A percentile compares a stretch with the other conserved stretches of the same genome.
Evolutionary conservation across 495 filamentous ascomycete species (phyloP).

Genomic region (Aspergillus wentii): DNA sequence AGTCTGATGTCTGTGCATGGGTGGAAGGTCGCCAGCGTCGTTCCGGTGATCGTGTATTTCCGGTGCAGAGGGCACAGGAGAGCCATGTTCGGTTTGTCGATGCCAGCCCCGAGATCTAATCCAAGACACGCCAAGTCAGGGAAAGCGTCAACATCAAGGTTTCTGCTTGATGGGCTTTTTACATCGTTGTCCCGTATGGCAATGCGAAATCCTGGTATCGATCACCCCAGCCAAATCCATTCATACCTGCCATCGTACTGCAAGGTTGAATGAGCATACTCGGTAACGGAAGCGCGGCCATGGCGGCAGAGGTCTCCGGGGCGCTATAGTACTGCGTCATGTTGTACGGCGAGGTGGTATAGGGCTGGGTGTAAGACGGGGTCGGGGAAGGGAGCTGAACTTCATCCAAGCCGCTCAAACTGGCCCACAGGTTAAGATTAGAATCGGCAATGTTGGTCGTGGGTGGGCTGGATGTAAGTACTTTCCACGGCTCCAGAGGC

Average conservation of each 20-base stretch:
- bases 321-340: conserved; percentile 63
- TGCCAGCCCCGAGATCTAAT: conserved; percentile 17
- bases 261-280: conserved; percentile 87
- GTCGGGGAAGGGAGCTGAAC: conserved; percentile 66
- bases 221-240: conserved; percentile 73
- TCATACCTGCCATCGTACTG: conserved; percentile 58
- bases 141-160: conserved; percentile 22
- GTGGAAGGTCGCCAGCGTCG: conserved; percentile 20
- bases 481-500: conserved; percentile 87
- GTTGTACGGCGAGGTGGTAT: conserved; percentile 64
- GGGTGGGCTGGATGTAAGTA: conserved; percentile 81
- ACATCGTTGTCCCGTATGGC: conserved; percentile 56
- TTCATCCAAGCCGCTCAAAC: conserved; percentile 63
- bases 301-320: conserved; percentile 53
- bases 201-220: conserved; percentile 52
- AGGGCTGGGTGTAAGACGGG: conserved; percentile 76
- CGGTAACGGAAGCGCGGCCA: conserved; percentile 78
- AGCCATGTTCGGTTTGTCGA: conserved; percentile 11
- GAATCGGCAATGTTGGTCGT: conserved; percentile 68
- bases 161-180: conserved; percentile 24
- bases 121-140: conserved; percentile 23
- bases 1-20: conserved; percentile 28
- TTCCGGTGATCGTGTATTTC: conserved; percentile 23
- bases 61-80: conserved; percentile 11
- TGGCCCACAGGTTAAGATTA: conserved; percentile 73